A percentile compares a stretch with the other conserved stretches of the same genome.
These are phyloP conservation scores for Termitomyces sp. DNA, from an alignment of 768 basidiomycete species.

Conservation along the genomic window DNA sequence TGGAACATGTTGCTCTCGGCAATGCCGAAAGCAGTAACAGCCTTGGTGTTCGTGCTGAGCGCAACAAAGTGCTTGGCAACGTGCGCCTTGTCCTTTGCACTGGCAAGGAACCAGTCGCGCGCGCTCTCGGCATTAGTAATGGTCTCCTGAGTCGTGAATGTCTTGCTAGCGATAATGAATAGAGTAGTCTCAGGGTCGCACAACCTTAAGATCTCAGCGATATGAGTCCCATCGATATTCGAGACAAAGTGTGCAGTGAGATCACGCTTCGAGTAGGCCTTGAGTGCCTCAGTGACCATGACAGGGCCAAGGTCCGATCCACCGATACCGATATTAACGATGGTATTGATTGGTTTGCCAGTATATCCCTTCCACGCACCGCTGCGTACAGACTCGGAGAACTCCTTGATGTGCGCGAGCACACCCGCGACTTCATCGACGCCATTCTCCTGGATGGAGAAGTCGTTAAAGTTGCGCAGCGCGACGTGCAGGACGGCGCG, in stretches of 20 bases:
- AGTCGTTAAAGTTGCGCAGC: conserved; percentile 73
- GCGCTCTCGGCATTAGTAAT: conserved; percentile 98
- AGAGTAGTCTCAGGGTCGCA: conserved; percentile 91
- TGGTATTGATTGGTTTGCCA: conserved; percentile 86
- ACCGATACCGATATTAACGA: conserved; percentile 99
- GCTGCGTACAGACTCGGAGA: conserved; percentile 76
- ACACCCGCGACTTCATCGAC: conserved; percentile 79
- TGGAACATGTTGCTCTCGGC: conserved; percentile 93
- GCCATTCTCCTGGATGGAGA: conserved; percentile 75
- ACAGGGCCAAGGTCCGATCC: conserved; percentile 97
- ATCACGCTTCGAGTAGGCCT: conserved; percentile 86
- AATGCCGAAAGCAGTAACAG: conserved; percentile 92
- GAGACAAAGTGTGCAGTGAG: conserved; percentile 86
- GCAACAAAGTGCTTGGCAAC: conserved; percentile 99
- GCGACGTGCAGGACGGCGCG: conserved; percentile 96
- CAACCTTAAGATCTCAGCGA: conserved; percentile 77
- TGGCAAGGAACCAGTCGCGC: conserved; percentile 85
- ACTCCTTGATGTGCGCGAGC: conserved; percentile 86
- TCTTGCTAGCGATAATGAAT: conserved; percentile 99
- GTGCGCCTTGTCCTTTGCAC: conserved; percentile 81
- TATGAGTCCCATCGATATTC: conserved; percentile 97
- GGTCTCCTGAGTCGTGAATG: conserved; percentile 99
- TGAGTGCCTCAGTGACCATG: conserved; percentile 98
- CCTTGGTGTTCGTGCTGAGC: conserved; percentile 92
- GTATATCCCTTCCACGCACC: conserved; percentile 97